Conservation (phyloP, 2,329 filamentous ascomycete species). For the Macrophomina pseudophaseolina region DNA sequence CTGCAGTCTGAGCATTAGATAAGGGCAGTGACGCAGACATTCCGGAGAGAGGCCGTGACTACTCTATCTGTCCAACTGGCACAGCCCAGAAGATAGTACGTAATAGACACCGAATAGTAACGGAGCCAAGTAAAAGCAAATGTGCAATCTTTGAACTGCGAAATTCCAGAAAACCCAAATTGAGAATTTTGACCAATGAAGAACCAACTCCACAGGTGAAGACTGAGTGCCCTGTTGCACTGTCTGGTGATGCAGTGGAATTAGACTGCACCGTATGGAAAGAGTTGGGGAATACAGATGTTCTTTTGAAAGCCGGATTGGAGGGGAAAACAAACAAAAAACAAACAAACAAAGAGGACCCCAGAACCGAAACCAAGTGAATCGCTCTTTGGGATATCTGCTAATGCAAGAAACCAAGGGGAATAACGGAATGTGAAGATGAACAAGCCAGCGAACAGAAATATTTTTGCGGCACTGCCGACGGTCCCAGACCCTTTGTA, state of each 20-base stretch:
- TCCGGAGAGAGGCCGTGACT: neutral
- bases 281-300: constrained; percentile 7
- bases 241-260: neutral
- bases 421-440: neutral
- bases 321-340: neutral
- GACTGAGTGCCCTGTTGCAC: constrained; percentile 4
- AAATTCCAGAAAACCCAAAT: constrained; percentile 3
- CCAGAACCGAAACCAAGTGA: constrained; percentile 1
- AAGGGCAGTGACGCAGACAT: neutral
- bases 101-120: neutral
- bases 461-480: constrained; percentile 20
- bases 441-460: neutral
- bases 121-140: neutral
- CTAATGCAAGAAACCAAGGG: constrained; percentile 17
- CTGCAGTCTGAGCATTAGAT: neutral
- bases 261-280: neutral
- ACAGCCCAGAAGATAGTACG: neutral
- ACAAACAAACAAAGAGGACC: neutral
- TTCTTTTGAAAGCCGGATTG: constrained; percentile 14
- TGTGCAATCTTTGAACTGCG: constrained; percentile 13
- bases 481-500: constrained; percentile 20
- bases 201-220: constrained; percentile 12
- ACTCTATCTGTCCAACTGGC: neutral
- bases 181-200: constrained; percentile 7
- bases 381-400: constrained; percentile 23